Conservation (phyloP, 345 rosid genomes). For the Gossypioides kirkii region DNA sequence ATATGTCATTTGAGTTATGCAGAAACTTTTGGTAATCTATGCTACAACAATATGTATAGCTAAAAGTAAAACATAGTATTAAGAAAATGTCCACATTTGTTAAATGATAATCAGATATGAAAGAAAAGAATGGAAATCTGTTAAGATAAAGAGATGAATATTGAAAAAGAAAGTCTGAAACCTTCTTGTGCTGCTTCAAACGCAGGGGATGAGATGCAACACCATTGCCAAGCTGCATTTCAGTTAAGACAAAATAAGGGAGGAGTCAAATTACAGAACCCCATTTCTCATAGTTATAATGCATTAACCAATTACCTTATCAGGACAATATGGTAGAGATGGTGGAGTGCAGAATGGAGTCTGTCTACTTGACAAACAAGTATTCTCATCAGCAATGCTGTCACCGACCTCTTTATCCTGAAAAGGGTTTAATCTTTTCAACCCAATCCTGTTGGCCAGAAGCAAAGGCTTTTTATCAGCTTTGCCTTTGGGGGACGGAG, state of each 20-base stretch:
- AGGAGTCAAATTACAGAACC: background rate
- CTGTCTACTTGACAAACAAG: slow-evolving; percentile 33
- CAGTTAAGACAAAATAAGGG: slow-evolving; percentile 11
- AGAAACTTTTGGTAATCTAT: background rate
- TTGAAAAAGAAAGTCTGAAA: slow-evolving; percentile 20
- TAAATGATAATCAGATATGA: background rate
- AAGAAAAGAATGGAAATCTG: background rate
- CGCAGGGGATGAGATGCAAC: slow-evolving; percentile 36
- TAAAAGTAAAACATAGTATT: background rate
- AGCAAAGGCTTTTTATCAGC: slow-evolving; percentile 32
- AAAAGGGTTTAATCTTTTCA: slow-evolving; percentile 40
- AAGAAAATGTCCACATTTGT: background rate
- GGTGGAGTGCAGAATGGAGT: slow-evolving; percentile 96
- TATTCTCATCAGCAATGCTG: slow-evolving; percentile 13
- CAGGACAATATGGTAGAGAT: slow-evolving; percentile 54
- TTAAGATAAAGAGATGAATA: background rate
- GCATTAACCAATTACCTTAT: slow-evolving; percentile 43
- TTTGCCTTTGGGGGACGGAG: slow-evolving; percentile 28
- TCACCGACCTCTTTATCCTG: slow-evolving; percentile 29
- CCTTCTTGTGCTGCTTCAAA: slow-evolving; percentile 76
- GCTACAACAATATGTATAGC: background rate
- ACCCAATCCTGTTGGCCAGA: slow-evolving; percentile 32
- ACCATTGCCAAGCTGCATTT: slow-evolving; percentile 39
- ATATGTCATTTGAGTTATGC: background rate
- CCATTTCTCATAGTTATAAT: background rate